Evolutionary conservation across 202 grass and related monocot genomes (phyloP), one percentile per base, ranked within the genome.

Genomic region (Dendrocalamus latiflorus): DNA sequence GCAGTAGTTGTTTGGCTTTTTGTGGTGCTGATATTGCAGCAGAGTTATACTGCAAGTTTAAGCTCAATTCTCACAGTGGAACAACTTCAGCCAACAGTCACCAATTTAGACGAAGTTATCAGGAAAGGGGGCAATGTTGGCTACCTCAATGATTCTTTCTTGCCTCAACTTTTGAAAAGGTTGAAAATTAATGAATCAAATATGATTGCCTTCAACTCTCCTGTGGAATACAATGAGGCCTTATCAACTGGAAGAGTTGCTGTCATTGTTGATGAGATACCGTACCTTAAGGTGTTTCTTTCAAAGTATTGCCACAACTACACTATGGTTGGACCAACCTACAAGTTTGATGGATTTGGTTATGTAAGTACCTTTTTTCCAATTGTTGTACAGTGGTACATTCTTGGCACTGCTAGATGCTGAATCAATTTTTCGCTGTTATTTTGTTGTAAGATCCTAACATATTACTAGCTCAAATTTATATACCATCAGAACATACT

Each of bases 41-140:
- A 86, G 58, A 97, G 91, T 77, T 97, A 97, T 60, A 97, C 91
- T 37, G 94, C 94, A 76, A 94, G 81, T 67, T 89, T 97, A 84
- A 85, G 83, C 20, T 97, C 94, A 71, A 92, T 86, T 57, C 90
- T 97, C 54, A 97, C 94, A 1, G 80, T 92, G 45, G 88, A 97
- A 84, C 91, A 97, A 50, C 91, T 97, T 73, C 87, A 91, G 55
- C 74, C 94, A 61, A 91, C 94, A 73, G 83, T 94, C 13, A 92
- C 91, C 14, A 79, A 73, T 83, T 54, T 97, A 72, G 94, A 92
- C 17, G 67, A 97, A 74, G 82, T 97, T 65, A 70, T 94, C 62
- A 94, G 76, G 45, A 56, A 70, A 36, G 89, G 91, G 73, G 22
- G 8, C 4, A 12, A 62, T 65, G 90, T 97, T 24, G 94, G 94